Evolutionary conservation across 1,139 yeast genomes (phyloP).

Genomic region (Candida sp.): DNA sequence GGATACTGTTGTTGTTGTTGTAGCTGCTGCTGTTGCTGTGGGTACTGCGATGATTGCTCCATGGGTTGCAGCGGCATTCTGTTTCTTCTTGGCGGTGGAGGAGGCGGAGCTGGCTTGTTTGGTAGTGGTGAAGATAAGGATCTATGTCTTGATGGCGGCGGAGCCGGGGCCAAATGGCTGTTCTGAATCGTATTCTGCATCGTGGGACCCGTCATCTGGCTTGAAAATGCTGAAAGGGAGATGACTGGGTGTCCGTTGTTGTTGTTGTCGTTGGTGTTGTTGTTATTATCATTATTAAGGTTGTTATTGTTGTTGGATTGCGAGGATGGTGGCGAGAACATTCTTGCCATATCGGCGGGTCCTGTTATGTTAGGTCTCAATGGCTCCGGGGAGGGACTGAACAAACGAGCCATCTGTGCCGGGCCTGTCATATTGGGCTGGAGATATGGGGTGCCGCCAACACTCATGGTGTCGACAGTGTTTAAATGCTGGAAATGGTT

Average conservation of each 20-base stretch:
- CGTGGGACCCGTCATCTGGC: slow-evolving; percentile 51
- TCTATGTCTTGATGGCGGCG: slow-evolving; percentile 39
- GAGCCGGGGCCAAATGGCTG: slow-evolving; percentile 15
- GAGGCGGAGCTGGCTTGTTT: slow-evolving; percentile 30
- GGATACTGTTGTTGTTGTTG: slow-evolving; percentile 3
- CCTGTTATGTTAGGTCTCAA: slow-evolving; percentile 43
- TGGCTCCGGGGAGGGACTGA: slow-evolving; percentile 30
- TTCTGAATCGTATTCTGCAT: slow-evolving; percentile 42
- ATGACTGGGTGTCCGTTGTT: slow-evolving; percentile 27
- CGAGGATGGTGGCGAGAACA: slow-evolving; percentile 25
- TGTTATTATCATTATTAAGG: slow-evolving; percentile 3
- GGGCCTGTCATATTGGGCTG: slow-evolving; percentile 61
- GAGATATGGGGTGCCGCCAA: slow-evolving; percentile 57
- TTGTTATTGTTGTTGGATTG: slow-evolving; percentile 16
- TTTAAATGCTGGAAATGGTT: slow-evolving; percentile 66
- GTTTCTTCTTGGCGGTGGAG: slow-evolving; percentile 43
- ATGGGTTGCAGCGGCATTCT: slow-evolving; percentile 38
- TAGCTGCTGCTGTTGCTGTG: slow-evolving; percentile 4
- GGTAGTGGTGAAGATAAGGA: slow-evolving; percentile 51
- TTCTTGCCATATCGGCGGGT: slow-evolving; percentile 41
- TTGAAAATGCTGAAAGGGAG: slow-evolving; percentile 45
- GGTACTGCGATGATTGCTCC: slow-evolving; percentile 40
- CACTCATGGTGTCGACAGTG: slow-evolving; percentile 67
- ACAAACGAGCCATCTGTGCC: slow-evolving; percentile 40
- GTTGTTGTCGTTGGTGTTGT: slow-evolving; percentile 6